phyloP scores from a whole-genome alignment of 768 basidiomycete genomes.

The Cubamyces sp. region DNA sequence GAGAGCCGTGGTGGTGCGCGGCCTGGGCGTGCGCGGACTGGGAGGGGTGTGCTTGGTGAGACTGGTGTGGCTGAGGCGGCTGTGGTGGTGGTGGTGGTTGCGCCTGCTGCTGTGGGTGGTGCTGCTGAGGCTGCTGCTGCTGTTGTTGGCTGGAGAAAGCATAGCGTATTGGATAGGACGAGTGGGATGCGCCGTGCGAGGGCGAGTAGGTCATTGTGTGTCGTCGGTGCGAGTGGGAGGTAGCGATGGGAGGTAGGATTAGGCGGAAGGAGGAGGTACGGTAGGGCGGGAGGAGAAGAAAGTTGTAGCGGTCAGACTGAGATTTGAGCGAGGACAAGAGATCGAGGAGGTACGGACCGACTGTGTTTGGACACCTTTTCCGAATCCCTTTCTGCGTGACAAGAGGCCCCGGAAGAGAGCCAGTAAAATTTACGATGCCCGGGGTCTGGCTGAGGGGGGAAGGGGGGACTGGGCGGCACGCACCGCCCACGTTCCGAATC shows the following conservation, averaged over 20 bases:
- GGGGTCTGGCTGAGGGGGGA: constrained; percentile 11
- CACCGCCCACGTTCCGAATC: constrained; percentile 9
- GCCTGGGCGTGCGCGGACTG: not conserved
- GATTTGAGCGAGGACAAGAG: constrained; percentile 15
- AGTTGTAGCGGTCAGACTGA: constrained; percentile 19
- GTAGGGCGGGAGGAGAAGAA: constrained; percentile 10
- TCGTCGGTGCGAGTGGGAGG: constrained; percentile 2
- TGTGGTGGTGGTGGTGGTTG: not conserved
- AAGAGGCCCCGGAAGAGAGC: not conserved
- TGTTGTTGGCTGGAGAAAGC: constrained; percentile 24
- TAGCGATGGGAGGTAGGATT: constrained; percentile 21
- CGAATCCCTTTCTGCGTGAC: constrained; percentile 2
- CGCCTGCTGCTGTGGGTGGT: constrained; percentile 5
- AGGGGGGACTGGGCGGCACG: constrained; percentile 13
- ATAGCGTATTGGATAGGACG: constrained; percentile 26
- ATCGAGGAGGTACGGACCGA: constrained; percentile 15
- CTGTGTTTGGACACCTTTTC: not conserved
- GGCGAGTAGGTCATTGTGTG: constrained; percentile 27
- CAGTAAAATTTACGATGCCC: constrained; percentile 24
- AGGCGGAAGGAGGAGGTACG: constrained; percentile 19
- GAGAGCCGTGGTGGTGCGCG: constrained; percentile 5
- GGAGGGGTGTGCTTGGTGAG: not conserved
- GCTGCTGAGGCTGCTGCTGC: constrained; percentile 13
- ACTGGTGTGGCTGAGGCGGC: not conserved
- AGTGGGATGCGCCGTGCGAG: constrained; percentile 19